Percentiles rank a stretch among this genome's conserved stretches.
Conservation (phyloP, 768 basidiomycete species). For the Megacollybia marginata region DNA sequence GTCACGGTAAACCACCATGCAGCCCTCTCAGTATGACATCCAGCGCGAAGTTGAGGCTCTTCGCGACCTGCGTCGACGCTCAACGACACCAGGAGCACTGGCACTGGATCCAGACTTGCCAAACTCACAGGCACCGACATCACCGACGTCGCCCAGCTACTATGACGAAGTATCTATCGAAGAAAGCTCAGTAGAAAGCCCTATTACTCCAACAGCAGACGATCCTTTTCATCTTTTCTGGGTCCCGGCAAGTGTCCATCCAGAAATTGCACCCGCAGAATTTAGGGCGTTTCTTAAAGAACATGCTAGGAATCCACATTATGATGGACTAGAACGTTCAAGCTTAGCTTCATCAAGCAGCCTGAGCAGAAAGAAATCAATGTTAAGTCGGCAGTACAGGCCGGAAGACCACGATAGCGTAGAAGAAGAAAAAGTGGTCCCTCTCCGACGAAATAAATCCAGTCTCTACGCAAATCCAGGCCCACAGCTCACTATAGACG, state of each 20-base stretch:
- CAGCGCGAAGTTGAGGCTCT: conserved; percentile 82
- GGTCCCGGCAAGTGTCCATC: conserved; percentile 95
- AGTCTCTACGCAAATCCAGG: conserved; percentile 60
- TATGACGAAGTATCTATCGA: conserved; percentile 24
- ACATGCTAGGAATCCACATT: conserved; percentile 57
- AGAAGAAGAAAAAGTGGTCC: conserved; percentile 65
- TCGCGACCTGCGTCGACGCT: conserved; percentile 78
- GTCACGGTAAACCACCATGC: conserved; percentile 28
- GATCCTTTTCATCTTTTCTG: conserved; percentile 94
- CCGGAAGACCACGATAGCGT: conserved; percentile 73
- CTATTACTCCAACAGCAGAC: conserved; percentile 28
- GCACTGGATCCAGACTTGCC: conserved; percentile 91
- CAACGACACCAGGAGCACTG: conserved; percentile 75
- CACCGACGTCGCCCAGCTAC: conserved; percentile 35
- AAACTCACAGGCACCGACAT: conserved; percentile 53
- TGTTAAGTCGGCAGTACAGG: conserved; percentile 91
- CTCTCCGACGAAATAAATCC: conserved; percentile 61
- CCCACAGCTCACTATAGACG: conserved; percentile 86
- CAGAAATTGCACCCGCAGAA: conserved; percentile 95
- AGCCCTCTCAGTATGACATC: conserved; percentile 80
- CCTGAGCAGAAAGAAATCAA: conserved; percentile 82
- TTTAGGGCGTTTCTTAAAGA: conserved; percentile 94
- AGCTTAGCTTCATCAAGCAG: conserved; percentile 34
- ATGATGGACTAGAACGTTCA: conserved; percentile 39
- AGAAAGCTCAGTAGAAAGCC: conserved; percentile 16